Percentiles rank a stretch among this genome's conserved stretches.
Conservation (phyloP, 2,329 filamentous ascomycete genomes). For the Exophiala sideris region DNA sequence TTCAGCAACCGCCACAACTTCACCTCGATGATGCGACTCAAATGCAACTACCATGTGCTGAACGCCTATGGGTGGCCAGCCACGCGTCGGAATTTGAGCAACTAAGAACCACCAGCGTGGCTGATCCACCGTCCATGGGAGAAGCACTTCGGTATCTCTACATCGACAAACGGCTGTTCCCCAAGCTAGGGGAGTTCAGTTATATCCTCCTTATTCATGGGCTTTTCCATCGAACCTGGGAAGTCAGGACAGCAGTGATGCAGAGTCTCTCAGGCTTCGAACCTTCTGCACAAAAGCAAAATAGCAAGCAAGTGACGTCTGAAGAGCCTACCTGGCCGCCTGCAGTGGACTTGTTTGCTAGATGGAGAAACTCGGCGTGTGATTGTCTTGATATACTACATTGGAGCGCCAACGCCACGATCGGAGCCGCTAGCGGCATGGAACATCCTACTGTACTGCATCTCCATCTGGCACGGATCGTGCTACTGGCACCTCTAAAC, state of each 20-base stretch:
- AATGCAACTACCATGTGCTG: slow-evolving; percentile 38
- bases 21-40: slow-evolving; percentile 39
- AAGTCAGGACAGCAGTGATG: slow-evolving; percentile 43
- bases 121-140: slow-evolving; percentile 11
- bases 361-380: slow-evolving; percentile 42
- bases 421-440: slow-evolving; percentile 47
- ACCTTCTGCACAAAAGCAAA: slow-evolving; percentile 41
- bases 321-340: slow-evolving; percentile 44
- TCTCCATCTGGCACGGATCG: slow-evolving; percentile 52
- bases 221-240: slow-evolving; percentile 48
- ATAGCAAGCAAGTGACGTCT: slow-evolving; percentile 34
- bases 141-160: slow-evolving; percentile 46
- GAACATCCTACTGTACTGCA: slow-evolving; percentile 56
- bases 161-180: slow-evolving; percentile 46
- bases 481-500: slow-evolving; percentile 48
- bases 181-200: slow-evolving; percentile 48
- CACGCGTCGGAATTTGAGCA: slow-evolving; percentile 30
- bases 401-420: slow-evolving; percentile 55
- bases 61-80: slow-evolving; percentile 40
- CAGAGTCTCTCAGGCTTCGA: slow-evolving; percentile 45
- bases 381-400: slow-evolving; percentile 54
- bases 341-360: slow-evolving; percentile 43
- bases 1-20: slow-evolving; percentile 35
- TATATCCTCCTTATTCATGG: slow-evolving; percentile 50
- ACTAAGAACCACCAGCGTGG: slow-evolving; percentile 28